phyloP scores from a whole-genome alignment of 805 yeast species.

The Ogataea paradorogensis region DNA sequence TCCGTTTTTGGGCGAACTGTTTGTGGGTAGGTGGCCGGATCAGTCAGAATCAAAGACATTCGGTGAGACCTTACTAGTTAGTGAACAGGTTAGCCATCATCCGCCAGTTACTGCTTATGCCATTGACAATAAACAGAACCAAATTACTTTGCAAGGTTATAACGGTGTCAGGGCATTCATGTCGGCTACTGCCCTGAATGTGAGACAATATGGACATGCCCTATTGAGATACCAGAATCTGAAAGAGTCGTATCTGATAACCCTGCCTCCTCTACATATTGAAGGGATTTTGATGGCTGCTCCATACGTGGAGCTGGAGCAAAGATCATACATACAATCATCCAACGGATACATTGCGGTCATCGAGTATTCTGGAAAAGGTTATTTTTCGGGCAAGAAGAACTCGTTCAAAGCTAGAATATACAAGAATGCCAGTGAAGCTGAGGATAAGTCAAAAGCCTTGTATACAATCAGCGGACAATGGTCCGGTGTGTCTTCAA shows the following conservation, averaged over 20 bases:
- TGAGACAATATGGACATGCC: conserved; percentile 93
- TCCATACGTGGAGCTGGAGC: conserved; percentile 94
- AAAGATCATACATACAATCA: conserved; percentile 78
- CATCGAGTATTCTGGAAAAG: conserved; percentile 86
- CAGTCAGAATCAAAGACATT: conserved; percentile 42
- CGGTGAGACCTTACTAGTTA: conserved; percentile 75
- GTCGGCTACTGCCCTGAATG: conserved; percentile 70
- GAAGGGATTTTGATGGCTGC: conserved; percentile 90
- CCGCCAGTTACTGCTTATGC: conserved; percentile 97
- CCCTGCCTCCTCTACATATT: conserved; percentile 93
- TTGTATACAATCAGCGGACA: conserved; percentile 83
- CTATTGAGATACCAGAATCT: conserved; percentile 60
- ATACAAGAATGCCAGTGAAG: conserved; percentile 50
- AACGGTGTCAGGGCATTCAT: conserved; percentile 85
- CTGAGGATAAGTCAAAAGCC: conserved; percentile 55
- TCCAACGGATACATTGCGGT: conserved; percentile 72
- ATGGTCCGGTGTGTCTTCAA: conserved; percentile 80
- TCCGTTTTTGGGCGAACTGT: conserved; percentile 93
- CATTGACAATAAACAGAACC: conserved; percentile 67
- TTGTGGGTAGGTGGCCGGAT: conserved; percentile 84
- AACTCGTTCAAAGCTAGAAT: conserved; percentile 87
- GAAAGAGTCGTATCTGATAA: conserved; percentile 68
- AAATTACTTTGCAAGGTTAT: conserved; percentile 78
- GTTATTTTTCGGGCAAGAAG: conserved; percentile 93
- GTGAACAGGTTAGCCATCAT: conserved; percentile 96